phyloP scores from a whole-genome alignment of 108 stramenopile species.

The Bacterosira constricta region DNA sequence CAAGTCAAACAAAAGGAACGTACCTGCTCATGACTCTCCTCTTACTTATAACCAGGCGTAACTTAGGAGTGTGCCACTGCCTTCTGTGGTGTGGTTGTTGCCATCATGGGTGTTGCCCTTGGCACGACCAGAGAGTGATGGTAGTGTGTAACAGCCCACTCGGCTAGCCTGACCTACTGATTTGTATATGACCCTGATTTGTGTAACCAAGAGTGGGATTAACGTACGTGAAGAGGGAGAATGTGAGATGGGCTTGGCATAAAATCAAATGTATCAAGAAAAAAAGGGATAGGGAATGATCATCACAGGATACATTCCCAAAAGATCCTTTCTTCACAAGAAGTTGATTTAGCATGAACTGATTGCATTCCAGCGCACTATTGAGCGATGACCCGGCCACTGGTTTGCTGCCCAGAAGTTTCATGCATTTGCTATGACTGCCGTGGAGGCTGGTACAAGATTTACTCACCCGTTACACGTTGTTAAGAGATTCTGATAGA shows the following conservation, averaged over 20 bases:
- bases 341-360: constrained; percentile 41
- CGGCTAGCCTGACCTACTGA: not conserved
- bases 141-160: too few species aligned
- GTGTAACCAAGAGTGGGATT: not conserved
- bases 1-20: too few species aligned
- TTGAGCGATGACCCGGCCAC: constrained; percentile 58
- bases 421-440: constrained; percentile 19
- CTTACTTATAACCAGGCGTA: too few species aligned
- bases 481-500: not conserved
- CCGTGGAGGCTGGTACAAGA: not conserved
- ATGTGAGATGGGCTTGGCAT: not conserved
- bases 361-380: constrained; percentile 56
- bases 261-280: constrained; percentile 19
- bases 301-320: constrained; percentile 1
- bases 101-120: too few species aligned
- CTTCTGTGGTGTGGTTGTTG: not conserved
- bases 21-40: too few species aligned
- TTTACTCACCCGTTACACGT: constrained; percentile 3
- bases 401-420: constrained; percentile 55
- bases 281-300: constrained; percentile 13
- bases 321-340: constrained; percentile 19
- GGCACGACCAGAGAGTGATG: too few species aligned
- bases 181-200: not conserved
- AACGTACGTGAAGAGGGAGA: not conserved
- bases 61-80: too few species aligned